A percentile compares a stretch with the other conserved stretches of the same genome.
Conservation (phyloP, 2,329 filamentous ascomycete species). For the Neofusicoccum cordaticola region DNA sequence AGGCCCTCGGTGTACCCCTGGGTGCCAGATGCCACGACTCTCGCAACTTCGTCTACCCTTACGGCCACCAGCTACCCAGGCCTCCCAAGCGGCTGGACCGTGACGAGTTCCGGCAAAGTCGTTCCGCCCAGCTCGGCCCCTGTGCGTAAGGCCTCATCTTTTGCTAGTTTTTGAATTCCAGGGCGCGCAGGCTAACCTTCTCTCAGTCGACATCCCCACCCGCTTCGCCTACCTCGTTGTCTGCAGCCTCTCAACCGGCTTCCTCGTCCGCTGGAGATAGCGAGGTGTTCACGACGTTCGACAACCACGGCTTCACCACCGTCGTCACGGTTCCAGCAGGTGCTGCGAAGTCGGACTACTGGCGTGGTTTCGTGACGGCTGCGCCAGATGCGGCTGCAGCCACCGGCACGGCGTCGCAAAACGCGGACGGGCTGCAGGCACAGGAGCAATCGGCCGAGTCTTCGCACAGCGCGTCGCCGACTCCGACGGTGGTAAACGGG, state of each 20-base stretch:
- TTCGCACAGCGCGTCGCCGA: neutral
- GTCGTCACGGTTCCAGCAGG: conserved; percentile 42
- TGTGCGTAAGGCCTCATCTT: conserved; percentile 59
- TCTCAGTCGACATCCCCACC: conserved; percentile 50
- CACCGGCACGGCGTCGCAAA: neutral
- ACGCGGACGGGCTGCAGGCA: neutral
- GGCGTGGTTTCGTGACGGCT: conserved; percentile 44
- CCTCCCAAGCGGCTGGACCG: conserved; percentile 77
- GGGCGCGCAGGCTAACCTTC: conserved; percentile 23
- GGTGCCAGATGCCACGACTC: conserved; percentile 56
- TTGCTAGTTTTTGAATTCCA: neutral
- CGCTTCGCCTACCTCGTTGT: conserved; percentile 53
- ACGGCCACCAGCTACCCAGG: conserved; percentile 50
- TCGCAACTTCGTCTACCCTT: conserved; percentile 47
- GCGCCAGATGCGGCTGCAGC: neutral
- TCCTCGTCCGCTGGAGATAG: conserved; percentile 45
- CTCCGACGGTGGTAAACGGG: neutral
- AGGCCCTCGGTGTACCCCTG: conserved; percentile 59
- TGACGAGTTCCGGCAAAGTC: conserved; percentile 75
- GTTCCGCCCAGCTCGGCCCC: conserved; percentile 67
- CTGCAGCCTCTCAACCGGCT: conserved; percentile 43
- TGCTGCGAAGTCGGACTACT: conserved; percentile 43
- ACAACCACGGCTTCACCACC: conserved; percentile 51
- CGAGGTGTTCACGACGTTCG: conserved; percentile 43
- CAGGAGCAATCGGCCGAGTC: neutral